Evolutionary conservation across 129 eudicot genomes (phyloP).

Genomic region (Saussurea involucrata): DNA sequence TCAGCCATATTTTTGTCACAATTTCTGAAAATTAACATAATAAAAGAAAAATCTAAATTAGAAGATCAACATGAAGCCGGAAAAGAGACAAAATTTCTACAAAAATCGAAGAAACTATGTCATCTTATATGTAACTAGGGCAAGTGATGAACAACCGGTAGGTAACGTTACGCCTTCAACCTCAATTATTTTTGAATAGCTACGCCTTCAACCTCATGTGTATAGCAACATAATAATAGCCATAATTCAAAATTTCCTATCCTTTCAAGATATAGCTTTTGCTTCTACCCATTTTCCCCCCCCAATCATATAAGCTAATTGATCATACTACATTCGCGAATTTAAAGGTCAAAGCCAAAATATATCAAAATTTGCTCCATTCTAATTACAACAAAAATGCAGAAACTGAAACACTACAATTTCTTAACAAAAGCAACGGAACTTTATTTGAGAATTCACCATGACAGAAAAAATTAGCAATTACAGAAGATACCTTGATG

Average conservation of each 20-base stretch:
- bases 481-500: slow-evolving; percentile 4
- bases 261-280: background rate
- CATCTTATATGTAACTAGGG: background rate
- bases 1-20: slow-evolving; percentile 36
- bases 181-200: too few species aligned
- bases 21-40: slow-evolving; percentile 21
- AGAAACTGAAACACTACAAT: background rate
- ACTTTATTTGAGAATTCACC: background rate
- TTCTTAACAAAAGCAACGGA: background rate
- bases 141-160: background rate
- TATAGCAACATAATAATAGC: background rate
- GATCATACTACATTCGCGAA: background rate
- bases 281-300: background rate
- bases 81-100: background rate
- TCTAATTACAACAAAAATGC: background rate
- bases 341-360: background rate
- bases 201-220: background rate
- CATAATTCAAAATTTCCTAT: background rate
- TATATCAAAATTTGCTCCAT: background rate
- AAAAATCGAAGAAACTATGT: background rate
- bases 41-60: background rate
- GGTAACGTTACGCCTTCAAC: background rate
- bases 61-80: background rate
- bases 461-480: background rate
- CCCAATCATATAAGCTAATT: background rate